Evolutionary conservation across 768 basidiomycete genomes (phyloP).

Genomic region (Psilocybe cubensis): DNA sequence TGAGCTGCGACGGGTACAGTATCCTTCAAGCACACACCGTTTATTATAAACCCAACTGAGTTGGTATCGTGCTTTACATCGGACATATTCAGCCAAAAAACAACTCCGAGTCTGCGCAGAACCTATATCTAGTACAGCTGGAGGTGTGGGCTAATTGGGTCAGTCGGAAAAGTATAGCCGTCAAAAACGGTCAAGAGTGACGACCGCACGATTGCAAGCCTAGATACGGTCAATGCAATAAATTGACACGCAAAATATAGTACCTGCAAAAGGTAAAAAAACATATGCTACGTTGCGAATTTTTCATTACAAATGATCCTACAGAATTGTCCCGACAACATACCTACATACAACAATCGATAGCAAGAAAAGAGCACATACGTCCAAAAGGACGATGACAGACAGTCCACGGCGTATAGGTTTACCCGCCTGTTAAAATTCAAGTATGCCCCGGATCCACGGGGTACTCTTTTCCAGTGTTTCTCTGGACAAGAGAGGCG

Average conservation of each 20-base stretch:
- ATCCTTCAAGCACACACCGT: not conserved
- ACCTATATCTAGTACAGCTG: not conserved
- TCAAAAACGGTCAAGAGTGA: too few species aligned
- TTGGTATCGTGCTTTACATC: not conserved
- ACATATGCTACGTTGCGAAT: not conserved
- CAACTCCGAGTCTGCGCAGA: not conserved
- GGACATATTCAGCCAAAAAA: not conserved
- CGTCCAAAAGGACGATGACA: not conserved
- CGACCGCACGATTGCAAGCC: too few species aligned
- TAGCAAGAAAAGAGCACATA: not conserved
- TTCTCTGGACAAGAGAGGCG: slow-evolving; percentile 18
- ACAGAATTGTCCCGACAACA: too few species aligned
- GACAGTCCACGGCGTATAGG: not conserved
- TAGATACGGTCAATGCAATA: too few species aligned
- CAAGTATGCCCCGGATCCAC: slow-evolving; percentile 20
- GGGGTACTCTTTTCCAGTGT: slow-evolving; percentile 15
- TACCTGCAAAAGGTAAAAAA: not conserved
- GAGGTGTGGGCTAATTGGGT: not conserved
- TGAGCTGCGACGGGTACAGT: not conserved
- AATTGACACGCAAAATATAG: too few species aligned
- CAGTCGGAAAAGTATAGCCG: too few species aligned
- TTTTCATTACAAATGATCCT: not conserved
- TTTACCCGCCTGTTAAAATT: not conserved
- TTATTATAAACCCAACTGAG: not conserved
- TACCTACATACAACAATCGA: not conserved